Conservation (phyloP, 2,329 filamentous ascomycete species). For the Trichoderma simmonsii region DNA sequence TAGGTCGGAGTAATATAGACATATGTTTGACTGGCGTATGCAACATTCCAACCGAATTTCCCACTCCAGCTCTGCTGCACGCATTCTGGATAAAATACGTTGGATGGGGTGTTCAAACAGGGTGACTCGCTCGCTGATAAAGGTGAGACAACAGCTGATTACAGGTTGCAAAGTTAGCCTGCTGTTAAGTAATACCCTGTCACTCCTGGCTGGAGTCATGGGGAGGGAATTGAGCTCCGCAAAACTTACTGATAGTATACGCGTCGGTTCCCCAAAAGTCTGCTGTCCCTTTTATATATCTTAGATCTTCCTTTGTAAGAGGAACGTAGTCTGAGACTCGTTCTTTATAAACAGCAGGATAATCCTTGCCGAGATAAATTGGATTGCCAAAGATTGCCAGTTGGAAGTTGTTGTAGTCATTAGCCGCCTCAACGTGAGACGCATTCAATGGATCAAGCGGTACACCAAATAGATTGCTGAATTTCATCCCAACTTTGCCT, state of each 20-base stretch:
- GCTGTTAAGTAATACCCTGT: no score
- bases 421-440: conserved; percentile 43
- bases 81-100: conserved; percentile 47
- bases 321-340: conserved; percentile 25
- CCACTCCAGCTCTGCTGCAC: conserved; percentile 46
- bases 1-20: conserved; percentile 59
- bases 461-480: conserved; percentile 50
- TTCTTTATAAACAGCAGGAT: conserved; percentile 45
- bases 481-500: conserved; percentile 45
- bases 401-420: conserved; percentile 47
- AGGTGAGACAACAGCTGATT: conserved; percentile 24
- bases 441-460: conserved; percentile 40
- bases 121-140: conserved; percentile 26
- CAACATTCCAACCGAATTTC: conserved; percentile 55
- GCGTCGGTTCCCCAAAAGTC: no score
- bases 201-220: no score
- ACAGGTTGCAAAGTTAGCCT: no score
- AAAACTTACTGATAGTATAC: no score
- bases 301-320: no score
- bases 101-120: not conserved
- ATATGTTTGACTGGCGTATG: conserved; percentile 53
- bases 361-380: conserved; percentile 49
- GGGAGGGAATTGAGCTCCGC: no score
- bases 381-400: conserved; percentile 52
- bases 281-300: no score